phyloP scores from a whole-genome alignment of 164 flowering plant species.

The Hamamelis virginiana region DNA sequence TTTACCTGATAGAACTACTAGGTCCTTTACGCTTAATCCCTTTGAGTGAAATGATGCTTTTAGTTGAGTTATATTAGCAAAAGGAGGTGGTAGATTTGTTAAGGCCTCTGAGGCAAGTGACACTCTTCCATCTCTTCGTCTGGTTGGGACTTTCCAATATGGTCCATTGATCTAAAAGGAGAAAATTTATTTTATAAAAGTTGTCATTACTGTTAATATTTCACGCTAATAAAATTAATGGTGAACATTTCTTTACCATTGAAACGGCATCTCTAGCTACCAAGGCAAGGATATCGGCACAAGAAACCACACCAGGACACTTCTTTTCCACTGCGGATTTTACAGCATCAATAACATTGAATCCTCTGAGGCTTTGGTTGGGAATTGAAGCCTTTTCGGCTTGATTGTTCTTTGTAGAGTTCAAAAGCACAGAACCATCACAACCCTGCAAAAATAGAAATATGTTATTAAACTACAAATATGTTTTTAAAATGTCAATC shows the following conservation, averaged over 20 bases:
- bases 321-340: constrained; percentile 44
- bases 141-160: constrained; percentile 27
- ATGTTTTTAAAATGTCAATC: neutral
- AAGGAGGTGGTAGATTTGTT: constrained; percentile 15
- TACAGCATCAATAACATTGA: constrained; percentile 42
- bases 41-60: constrained; percentile 8
- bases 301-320: constrained; percentile 63
- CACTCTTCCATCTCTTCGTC: constrained; percentile 36
- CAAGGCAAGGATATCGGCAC: constrained; percentile 43
- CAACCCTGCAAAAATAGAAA: constrained; percentile 52
- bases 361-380: constrained; percentile 50
- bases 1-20: constrained; percentile 34
- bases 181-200: neutral
- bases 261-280: constrained; percentile 52
- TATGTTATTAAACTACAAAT: neutral
- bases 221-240: too few relatives aligned
- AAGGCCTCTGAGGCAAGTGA: constrained; percentile 22
- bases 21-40: constrained; percentile 32
- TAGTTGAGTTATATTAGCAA: constrained; percentile 18
- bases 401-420: constrained; percentile 30
- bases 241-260: constrained; percentile 21
- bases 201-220: neutral
- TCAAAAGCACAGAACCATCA: constrained; percentile 65
- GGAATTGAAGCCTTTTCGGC: constrained; percentile 52
- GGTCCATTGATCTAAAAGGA: constrained; percentile 26